Percentiles rank a stretch among this genome's conserved stretches.
Conservation (phyloP, 176 grass and related monocot species). For the Carex myosuroides region DNA sequence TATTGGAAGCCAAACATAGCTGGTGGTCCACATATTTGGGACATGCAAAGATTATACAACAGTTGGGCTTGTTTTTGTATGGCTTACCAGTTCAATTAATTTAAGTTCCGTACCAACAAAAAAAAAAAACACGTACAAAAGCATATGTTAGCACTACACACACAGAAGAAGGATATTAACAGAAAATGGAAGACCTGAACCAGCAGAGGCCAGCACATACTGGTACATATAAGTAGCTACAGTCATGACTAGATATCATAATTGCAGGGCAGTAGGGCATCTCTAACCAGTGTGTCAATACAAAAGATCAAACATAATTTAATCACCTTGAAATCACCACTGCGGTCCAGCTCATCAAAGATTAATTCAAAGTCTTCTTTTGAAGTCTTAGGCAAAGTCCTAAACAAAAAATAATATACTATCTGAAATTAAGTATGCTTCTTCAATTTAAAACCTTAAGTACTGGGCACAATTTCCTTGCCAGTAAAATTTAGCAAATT, state of each 20-base stretch:
- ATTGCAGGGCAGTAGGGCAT: not conserved
- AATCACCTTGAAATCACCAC: slow-evolving; percentile 97
- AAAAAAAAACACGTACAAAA: no score
- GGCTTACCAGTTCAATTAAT: no score
- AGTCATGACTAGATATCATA: not conserved
- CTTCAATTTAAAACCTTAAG: not conserved
- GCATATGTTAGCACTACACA: no score
- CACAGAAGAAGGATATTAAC: not conserved
- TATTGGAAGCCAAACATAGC: not conserved
- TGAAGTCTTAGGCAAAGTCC: slow-evolving; percentile 90
- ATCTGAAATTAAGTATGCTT: not conserved
- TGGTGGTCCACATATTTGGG: not conserved
- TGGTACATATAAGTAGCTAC: not conserved
- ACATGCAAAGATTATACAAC: not conserved
- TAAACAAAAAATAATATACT: slow-evolving; percentile 30
- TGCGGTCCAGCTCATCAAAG: slow-evolving; percentile 79
- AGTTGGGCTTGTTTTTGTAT: no score
- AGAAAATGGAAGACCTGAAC: not conserved
- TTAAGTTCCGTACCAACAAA: no score
- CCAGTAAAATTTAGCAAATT: slow-evolving; percentile 13
- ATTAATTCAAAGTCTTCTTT: slow-evolving; percentile 96
- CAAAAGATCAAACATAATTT: not conserved
- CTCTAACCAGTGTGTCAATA: not conserved
- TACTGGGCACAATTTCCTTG: not conserved
- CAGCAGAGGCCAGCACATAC: not conserved